Percentiles rank a stretch among this genome's conserved stretches.
phyloP scores from a whole-genome alignment of 108 stramenopile species.

The Stephanodiscus triporus region DNA sequence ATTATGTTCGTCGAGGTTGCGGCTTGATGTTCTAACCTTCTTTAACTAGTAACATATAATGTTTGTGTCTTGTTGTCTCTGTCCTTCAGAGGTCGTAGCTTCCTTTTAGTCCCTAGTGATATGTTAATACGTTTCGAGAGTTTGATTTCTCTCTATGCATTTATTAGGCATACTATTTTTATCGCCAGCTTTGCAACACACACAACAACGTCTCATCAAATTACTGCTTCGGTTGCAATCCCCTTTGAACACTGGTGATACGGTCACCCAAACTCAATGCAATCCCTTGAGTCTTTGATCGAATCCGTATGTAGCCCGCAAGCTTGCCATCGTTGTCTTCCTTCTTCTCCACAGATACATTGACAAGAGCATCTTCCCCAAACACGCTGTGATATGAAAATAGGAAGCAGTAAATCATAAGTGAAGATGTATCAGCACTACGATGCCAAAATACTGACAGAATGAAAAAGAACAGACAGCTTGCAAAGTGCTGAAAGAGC shows the following conservation, averaged over 20 bases:
- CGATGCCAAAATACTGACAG: constrained; percentile 55
- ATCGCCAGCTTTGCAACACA: constrained; percentile 2
- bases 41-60: too few relatives aligned
- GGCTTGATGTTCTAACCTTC: too few relatives aligned
- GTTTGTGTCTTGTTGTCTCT: too few relatives aligned
- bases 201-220: neutral
- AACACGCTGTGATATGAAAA: constrained; percentile 77
- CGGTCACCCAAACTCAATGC: constrained; percentile 98
- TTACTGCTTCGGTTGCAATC: constrained; percentile 41
- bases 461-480: constrained; percentile 22
- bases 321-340: constrained; percentile 96
- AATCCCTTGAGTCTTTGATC: constrained; percentile 99
- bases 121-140: too few relatives aligned
- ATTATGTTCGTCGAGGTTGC: too few relatives aligned
- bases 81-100: too few relatives aligned
- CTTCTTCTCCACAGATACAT: constrained; percentile 98
- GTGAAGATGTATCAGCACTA: constrained; percentile 61
- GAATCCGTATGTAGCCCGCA: constrained; percentile 98
- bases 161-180: too few relatives aligned
- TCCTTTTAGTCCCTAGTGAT: too few relatives aligned
- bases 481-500: constrained; percentile 54
- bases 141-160: too few relatives aligned
- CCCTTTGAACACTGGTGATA: constrained; percentile 96
- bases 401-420: constrained; percentile 19
- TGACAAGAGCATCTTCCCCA: constrained; percentile 99